phyloP scores from a whole-genome alignment of 371 early-diverging fungal genomes.

The Syncephalis plumigaleata region DNA sequence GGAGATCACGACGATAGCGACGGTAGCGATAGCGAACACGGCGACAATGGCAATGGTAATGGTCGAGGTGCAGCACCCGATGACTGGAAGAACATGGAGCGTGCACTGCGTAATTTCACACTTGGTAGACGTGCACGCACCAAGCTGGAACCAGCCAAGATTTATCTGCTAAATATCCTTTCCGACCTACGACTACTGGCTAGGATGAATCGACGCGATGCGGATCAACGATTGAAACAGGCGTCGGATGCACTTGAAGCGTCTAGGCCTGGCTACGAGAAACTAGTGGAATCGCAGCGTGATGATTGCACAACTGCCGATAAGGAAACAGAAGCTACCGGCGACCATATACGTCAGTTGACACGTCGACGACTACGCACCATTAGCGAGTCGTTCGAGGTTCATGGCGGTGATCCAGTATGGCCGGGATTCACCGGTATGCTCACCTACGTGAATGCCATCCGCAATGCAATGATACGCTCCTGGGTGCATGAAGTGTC shows the following conservation, averaged over 20 bases:
- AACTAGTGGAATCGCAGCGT: conserved; percentile 28
- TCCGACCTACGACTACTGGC: conserved; percentile 23
- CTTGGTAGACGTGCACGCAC: conserved; percentile 88
- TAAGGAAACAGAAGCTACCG: conserved; percentile 42
- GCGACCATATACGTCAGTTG: conserved; percentile 24
- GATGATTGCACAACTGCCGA: conserved; percentile 43
- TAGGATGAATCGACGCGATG: not conserved
- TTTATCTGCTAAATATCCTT: conserved; percentile 68
- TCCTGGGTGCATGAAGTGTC: conserved; percentile 36
- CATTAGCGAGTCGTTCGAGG: conserved; percentile 41
- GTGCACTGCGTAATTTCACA: conserved; percentile 73
- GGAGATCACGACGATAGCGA: not conserved
- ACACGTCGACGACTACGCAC: conserved; percentile 26
- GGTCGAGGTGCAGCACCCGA: conserved; percentile 28
- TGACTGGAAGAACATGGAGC: conserved; percentile 64
- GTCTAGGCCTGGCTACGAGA: conserved; percentile 33
- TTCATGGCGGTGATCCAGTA: conserved; percentile 40
- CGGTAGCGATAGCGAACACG: not conserved
- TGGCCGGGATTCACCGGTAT: conserved; percentile 65
- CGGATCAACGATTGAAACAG: conserved; percentile 10
- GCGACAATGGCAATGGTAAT: conserved; percentile 5
- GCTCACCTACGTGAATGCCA: conserved; percentile 72
- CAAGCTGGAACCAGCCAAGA: conserved; percentile 86
- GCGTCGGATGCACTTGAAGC: conserved; percentile 24
- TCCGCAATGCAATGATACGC: conserved; percentile 47